These are phyloP conservation scores for Amanita polypyramis DNA, from an alignment of 768 basidiomycete genomes.

Conservation along the genomic window DNA sequence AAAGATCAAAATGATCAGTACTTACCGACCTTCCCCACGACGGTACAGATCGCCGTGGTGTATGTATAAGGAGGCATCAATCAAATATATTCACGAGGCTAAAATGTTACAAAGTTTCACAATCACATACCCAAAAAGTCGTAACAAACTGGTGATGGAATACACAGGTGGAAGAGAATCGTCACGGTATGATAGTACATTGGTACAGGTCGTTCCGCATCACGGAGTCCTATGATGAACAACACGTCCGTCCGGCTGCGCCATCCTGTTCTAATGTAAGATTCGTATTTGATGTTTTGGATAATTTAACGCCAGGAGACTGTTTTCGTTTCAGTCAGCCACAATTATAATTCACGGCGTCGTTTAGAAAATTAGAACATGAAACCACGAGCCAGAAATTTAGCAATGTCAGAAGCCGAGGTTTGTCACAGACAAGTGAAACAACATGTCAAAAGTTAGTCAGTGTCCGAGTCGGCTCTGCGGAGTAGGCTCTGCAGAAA, in stretches of 20 bases:
- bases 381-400: background rate
- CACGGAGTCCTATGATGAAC: conserved; percentile 7
- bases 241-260: conserved; percentile 9
- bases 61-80: too few relatives aligned
- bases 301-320: conserved; percentile 28
- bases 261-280: conserved; percentile 17
- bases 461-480: too few relatives aligned
- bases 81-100: too few relatives aligned
- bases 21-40: too few relatives aligned
- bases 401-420: background rate
- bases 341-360: background rate
- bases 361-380: background rate
- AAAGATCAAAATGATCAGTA: too few relatives aligned
- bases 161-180: background rate
- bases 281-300: conserved; percentile 21
- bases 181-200: background rate
- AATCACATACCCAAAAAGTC: background rate
- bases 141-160: background rate
- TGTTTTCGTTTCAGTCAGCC: conserved; percentile 8
- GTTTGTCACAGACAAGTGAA: too few relatives aligned
- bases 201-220: background rate
- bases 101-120: too few relatives aligned
- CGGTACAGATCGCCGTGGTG: too few relatives aligned
- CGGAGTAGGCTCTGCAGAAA: too few relatives aligned
- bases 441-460: too few relatives aligned